phyloP scores from a whole-genome alignment of 2,329 filamentous ascomycete genomes.

The Microdochium bolleyi region DNA sequence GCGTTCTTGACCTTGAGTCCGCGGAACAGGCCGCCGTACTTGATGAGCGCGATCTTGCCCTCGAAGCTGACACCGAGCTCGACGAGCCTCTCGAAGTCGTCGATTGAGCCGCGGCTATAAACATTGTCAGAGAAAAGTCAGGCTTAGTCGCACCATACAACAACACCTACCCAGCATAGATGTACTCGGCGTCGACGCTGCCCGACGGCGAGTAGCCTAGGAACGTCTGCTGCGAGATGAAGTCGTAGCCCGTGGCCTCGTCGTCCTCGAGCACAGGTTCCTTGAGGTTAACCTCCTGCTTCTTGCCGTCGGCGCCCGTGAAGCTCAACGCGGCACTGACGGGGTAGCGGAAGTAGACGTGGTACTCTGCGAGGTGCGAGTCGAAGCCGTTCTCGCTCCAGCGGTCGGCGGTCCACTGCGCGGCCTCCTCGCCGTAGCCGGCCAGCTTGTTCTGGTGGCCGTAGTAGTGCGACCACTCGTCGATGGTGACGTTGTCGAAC shows the following conservation, averaged over 20 bases:
- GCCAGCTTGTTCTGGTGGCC: slow-evolving; percentile 22
- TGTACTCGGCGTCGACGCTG: slow-evolving; percentile 66
- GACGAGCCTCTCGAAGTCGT: slow-evolving; percentile 64
- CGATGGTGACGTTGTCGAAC: slow-evolving; percentile 17
- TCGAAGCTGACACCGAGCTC: slow-evolving; percentile 60
- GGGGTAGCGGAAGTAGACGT: slow-evolving; percentile 37
- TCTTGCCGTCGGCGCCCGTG: slow-evolving; percentile 31
- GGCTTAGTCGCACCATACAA: neutral
- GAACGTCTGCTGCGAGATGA: slow-evolving; percentile 60
- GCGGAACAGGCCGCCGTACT: slow-evolving; percentile 71
- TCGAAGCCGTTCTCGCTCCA: slow-evolving; percentile 19
- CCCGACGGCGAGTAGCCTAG: slow-evolving; percentile 77
- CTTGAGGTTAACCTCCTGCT: slow-evolving; percentile 58
- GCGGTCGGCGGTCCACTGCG: slow-evolving; percentile 21
- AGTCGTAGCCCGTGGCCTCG: slow-evolving; percentile 61
- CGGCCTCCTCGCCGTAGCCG: slow-evolving; percentile 18
- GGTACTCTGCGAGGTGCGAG: slow-evolving; percentile 16
- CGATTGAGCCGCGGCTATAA: slow-evolving; percentile 54
- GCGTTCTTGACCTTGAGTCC: slow-evolving; percentile 80
- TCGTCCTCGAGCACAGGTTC: slow-evolving; percentile 70
- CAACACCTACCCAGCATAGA: slow-evolving; percentile 54
- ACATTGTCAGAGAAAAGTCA: neutral
- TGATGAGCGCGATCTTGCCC: slow-evolving; percentile 71
- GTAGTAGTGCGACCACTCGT: slow-evolving; percentile 23
- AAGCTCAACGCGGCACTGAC: slow-evolving; percentile 41